phyloP scores from a whole-genome alignment of 2,329 filamentous ascomycete genomes.

The Aspergillus calidoustus region DNA sequence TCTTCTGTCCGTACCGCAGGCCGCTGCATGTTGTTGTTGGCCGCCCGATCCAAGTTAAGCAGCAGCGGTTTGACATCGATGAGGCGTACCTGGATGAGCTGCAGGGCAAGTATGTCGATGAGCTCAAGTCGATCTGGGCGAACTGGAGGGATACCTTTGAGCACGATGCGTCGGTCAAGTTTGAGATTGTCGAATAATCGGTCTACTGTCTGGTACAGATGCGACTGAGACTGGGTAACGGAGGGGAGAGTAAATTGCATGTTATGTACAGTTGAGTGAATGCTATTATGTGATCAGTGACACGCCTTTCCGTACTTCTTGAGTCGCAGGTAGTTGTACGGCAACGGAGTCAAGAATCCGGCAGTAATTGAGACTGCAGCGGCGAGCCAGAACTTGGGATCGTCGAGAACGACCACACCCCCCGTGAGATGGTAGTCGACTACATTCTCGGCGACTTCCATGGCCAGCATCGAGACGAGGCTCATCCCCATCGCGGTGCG shows the following conservation, averaged over 20 bases:
- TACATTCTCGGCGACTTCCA: constrained; percentile 60
- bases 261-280: not conserved
- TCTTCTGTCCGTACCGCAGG: constrained; percentile 76
- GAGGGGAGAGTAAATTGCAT: not conserved
- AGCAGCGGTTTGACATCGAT: constrained; percentile 60
- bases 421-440: constrained; percentile 62
- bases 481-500: constrained; percentile 64
- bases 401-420: constrained; percentile 53
- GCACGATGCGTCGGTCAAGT: constrained; percentile 28
- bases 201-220: not conserved
- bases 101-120: constrained; percentile 72
- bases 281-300: constrained; percentile 19
- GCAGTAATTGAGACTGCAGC: constrained; percentile 40
- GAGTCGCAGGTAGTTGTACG: constrained; percentile 59
- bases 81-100: constrained; percentile 73
- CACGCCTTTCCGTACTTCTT: constrained; percentile 52
- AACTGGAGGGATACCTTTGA: constrained; percentile 38
- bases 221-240: not conserved
- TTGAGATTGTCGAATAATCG: constrained; percentile 31
- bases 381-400: constrained; percentile 58
- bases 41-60: constrained; percentile 68
- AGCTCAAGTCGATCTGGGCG: constrained; percentile 32
- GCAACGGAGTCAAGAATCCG: constrained; percentile 53
- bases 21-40: constrained; percentile 86
- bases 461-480: constrained; percentile 62